phyloP scores from a whole-genome alignment of 2,329 filamentous ascomycete genomes.

The Cylindrodendrum hubeiense region DNA sequence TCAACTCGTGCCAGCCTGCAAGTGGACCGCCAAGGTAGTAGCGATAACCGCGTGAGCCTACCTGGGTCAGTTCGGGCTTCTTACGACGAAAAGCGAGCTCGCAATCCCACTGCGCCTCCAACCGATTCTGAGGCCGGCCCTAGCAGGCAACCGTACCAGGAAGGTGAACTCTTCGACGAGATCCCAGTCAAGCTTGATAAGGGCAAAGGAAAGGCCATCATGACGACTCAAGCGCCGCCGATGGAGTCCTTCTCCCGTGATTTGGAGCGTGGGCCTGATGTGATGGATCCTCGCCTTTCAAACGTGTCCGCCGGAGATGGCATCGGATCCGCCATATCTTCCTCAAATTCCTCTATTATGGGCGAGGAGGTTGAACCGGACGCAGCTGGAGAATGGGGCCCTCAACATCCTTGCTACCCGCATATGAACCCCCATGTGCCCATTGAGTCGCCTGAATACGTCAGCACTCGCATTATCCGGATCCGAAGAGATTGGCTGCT shows the following conservation, averaged over 20 bases:
- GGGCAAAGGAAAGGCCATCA: slow-evolving; percentile 64
- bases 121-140: slow-evolving; percentile 32
- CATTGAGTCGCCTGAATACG: slow-evolving; percentile 78
- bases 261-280: slow-evolving; percentile 66
- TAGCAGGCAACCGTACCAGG: slow-evolving; percentile 28
- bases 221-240: slow-evolving; percentile 55
- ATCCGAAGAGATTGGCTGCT: slow-evolving; percentile 93
- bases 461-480: slow-evolving; percentile 88
- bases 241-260: slow-evolving; percentile 60
- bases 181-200: slow-evolving; percentile 55
- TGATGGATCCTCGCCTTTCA: slow-evolving; percentile 59
- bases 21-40: slow-evolving; percentile 59
- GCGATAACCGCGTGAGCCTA: slow-evolving; percentile 64
- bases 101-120: slow-evolving; percentile 46
- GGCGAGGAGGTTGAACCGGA: slow-evolving; percentile 74
- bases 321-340: slow-evolving; percentile 68
- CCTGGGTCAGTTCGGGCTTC: slow-evolving; percentile 67
- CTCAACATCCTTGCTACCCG: slow-evolving; percentile 92
- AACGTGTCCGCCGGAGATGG: slow-evolving; percentile 63
- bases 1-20: slow-evolving; percentile 63
- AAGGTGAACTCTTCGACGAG: slow-evolving; percentile 27
- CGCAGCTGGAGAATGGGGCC: slow-evolving; percentile 88
- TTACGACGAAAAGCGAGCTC: slow-evolving; percentile 62
- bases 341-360: slow-evolving; percentile 71
- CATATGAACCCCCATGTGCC: slow-evolving; percentile 94